These are phyloP conservation scores for Neurospora sp. DNA, from an alignment of 495 filamentous ascomycete species.

Conservation along the genomic window DNA sequence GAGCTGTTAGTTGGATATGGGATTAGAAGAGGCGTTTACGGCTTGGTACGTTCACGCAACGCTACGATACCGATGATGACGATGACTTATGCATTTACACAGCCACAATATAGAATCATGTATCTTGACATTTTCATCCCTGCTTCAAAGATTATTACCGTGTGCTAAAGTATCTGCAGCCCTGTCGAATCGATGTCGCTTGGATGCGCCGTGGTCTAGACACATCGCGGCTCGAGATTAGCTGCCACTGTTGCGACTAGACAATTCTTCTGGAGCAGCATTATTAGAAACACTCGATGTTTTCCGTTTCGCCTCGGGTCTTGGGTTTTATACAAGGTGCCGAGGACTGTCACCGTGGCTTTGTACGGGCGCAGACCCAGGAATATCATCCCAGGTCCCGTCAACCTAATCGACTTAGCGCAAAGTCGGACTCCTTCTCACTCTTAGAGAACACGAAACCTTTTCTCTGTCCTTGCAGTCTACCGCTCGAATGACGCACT, in stretches of 20 bases:
- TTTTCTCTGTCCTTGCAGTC: no score
- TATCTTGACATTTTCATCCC: background rate
- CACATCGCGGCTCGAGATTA: background rate
- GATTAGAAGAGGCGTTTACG: slow-evolving; percentile 13
- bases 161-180: background rate
- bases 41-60: background rate
- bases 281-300: background rate
- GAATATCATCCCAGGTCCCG: no score
- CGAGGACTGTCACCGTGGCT: no score
- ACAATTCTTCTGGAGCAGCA: background rate
- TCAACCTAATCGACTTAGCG: no score
- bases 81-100: background rate
- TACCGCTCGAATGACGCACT: no score
- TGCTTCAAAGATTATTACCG: background rate
- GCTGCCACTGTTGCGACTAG: background rate
- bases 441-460: no score
- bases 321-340: no score
- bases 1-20: slow-evolving; percentile 32
- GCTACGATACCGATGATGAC: background rate
- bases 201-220: background rate
- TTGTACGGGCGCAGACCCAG: no score
- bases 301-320: no score
- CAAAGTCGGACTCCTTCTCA: no score
- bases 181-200: background rate
- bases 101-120: background rate